Base-by-base conservation (phyloP, 805 yeast species). In the Saccharomycopsis vini region DNA sequence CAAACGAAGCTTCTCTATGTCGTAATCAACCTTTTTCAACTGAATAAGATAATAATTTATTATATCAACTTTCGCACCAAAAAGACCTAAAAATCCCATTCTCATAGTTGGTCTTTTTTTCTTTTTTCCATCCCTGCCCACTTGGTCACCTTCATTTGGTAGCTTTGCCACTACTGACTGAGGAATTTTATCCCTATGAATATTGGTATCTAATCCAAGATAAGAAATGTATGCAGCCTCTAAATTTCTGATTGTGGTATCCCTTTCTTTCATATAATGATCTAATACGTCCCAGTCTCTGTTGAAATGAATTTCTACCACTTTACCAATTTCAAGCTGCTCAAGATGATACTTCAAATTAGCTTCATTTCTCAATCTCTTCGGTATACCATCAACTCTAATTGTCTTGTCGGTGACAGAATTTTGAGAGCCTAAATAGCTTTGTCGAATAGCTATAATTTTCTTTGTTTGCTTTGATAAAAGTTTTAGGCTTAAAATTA, bases 191-290 rank as follows among this genome's bases (percentile, higher is more conserved):
- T 49, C 51, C n/a, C 26, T 44, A 30, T 45, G 42, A 19, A 48
- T 42, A 21, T 45, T 34, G 5, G 39, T 32, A 18, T 42, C 44
- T 6, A 43, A 16, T 10, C 80, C 79, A 43, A 84, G 63, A 57
- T 79, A 83, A 36, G 68, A 69, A 2, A 85, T 75, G 89, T 92
- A 85, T 39, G 71, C 71, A 5, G 67, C 64, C 61, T 90, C 97
- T 12, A 87, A 62, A 43, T 68, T 68, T 21, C 67, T 60, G 4
- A 89, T 54, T 3, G 83, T 62, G 15, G 57, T 51, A 26, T 70
- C 64, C 36, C 97, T 69, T 49, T 75, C 50, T 36, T 42, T 45
- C 36, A 48, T 40, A 32, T 33, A 46, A 29, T 39, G 42, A 31
- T 50, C 49, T 20, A 50, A 45, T 12, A 39, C 32, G 12, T 42